Evolutionary conservation across 2,329 filamentous ascomycete species (phyloP).

Genomic region (Fusarium sp.): DNA sequence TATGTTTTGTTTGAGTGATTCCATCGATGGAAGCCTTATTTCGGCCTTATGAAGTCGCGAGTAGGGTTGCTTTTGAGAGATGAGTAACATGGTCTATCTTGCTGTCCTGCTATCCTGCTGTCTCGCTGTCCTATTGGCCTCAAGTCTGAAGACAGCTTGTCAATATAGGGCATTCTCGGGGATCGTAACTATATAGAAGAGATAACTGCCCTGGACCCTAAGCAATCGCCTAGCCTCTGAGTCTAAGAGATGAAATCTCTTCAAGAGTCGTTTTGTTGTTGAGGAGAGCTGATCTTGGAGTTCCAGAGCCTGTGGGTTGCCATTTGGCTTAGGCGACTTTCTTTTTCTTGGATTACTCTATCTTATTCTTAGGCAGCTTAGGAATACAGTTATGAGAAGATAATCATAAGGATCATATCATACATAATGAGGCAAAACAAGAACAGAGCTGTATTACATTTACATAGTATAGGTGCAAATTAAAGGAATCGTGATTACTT

Average conservation of each 20-base stretch:
- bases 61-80: neutral
- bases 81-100: neutral
- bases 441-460: constrained; percentile 6
- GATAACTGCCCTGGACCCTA: too few species aligned
- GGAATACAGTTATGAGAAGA: neutral
- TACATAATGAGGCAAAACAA: neutral
- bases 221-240: too few species aligned
- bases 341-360: neutral
- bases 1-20: neutral
- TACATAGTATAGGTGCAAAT: constrained; percentile 3
- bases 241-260: too few species aligned
- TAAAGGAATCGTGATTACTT: constrained; percentile 30
- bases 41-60: neutral
- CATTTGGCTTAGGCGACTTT: neutral
- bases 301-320: neutral
- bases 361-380: neutral
- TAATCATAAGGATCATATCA: neutral
- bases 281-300: too few species aligned
- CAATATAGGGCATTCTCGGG: too few species aligned
- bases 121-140: too few species aligned
- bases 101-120: too few species aligned
- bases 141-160: too few species aligned
- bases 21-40: too few species aligned
- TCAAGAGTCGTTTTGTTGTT: too few species aligned
- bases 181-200: too few species aligned